A percentile compares a stretch with the other conserved stretches of the same genome.
These are phyloP conservation scores for Saksenaea vasiformis DNA, from an alignment of 371 early-diverging fungal species.

Conservation along the genomic window DNA sequence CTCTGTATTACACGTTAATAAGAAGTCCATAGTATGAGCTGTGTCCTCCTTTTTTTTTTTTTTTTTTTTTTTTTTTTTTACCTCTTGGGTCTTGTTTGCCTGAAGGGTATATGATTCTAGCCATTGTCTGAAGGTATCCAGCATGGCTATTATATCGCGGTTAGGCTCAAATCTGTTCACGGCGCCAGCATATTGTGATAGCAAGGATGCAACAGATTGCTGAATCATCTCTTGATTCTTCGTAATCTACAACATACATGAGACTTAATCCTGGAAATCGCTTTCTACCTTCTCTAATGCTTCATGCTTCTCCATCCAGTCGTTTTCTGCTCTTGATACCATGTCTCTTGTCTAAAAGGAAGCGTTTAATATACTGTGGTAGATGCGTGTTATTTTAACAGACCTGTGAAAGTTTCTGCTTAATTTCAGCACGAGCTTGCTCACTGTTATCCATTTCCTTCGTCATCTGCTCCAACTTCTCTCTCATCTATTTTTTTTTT, in stretches of 20 bases:
- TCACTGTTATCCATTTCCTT: conserved; percentile 35
- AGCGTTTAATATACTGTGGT: background rate
- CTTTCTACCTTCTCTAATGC: conserved; percentile 24
- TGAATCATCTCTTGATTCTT: conserved; percentile 5
- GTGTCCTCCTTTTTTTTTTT: too few relatives aligned
- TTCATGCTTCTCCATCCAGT: conserved; percentile 48
- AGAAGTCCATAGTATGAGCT: background rate
- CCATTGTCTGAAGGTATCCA: conserved; percentile 5
- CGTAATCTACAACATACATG: conserved; percentile 1
- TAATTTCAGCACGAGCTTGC: conserved; percentile 43
- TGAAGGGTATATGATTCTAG: conserved; percentile 1
- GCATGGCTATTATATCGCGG: background rate
- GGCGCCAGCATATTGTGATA: conserved; percentile 12
- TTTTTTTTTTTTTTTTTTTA: background rate
- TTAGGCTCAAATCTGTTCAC: background rate
- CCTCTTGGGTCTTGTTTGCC: conserved; percentile 3
- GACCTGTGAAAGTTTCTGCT: conserved; percentile 43
- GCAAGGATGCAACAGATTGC: conserved; percentile 10
- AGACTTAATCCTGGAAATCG: background rate
- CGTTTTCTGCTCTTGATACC: conserved; percentile 53
- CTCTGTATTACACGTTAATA: conserved; percentile 7
- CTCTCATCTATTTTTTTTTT: conserved; percentile 12
- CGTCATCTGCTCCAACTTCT: conserved; percentile 21
- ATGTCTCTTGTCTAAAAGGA: conserved; percentile 40
- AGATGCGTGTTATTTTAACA: background rate